phyloP scores from a whole-genome alignment of 2,329 filamentous ascomycete species.

The Exophiala spinifera region DNA sequence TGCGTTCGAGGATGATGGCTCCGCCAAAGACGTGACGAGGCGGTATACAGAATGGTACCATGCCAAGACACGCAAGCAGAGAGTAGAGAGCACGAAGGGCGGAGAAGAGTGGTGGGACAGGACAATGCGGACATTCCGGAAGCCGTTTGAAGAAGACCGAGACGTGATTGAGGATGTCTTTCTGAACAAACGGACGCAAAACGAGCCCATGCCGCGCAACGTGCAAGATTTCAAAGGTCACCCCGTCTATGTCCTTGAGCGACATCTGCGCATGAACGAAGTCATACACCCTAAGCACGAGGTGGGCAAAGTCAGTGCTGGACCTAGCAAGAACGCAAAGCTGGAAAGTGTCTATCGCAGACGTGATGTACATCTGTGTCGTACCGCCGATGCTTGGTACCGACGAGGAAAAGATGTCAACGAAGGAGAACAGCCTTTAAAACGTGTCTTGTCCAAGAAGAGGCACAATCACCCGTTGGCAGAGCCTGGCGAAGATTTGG shows the following conservation, averaged over 20 bases:
- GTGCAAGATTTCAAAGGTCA: slow-evolving; percentile 86
- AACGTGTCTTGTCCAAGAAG: slow-evolving; percentile 59
- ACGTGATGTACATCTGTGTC: slow-evolving; percentile 72
- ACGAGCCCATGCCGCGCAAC: slow-evolving; percentile 81
- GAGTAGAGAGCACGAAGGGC: slow-evolving; percentile 66
- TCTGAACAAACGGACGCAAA: slow-evolving; percentile 65
- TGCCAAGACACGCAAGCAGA: slow-evolving; percentile 76
- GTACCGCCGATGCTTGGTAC: slow-evolving; percentile 87
- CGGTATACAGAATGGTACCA: slow-evolving; percentile 87
- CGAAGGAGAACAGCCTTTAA: slow-evolving; percentile 74
- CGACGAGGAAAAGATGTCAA: slow-evolving; percentile 77
- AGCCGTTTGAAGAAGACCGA: slow-evolving; percentile 55
- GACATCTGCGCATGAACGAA: slow-evolving; percentile 80
- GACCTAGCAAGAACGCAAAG: slow-evolving; percentile 49
- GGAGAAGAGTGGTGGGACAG: slow-evolving; percentile 57
- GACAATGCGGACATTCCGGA: slow-evolving; percentile 42
- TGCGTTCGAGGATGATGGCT: slow-evolving; percentile 76
- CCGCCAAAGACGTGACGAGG: slow-evolving; percentile 78
- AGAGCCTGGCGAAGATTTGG: slow-evolving; percentile 34
- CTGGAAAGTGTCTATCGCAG: slow-evolving; percentile 81
- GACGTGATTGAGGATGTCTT: slow-evolving; percentile 83
- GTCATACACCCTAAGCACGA: slow-evolving; percentile 70
- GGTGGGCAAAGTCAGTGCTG: slow-evolving; percentile 73
- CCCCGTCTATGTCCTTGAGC: slow-evolving; percentile 76
- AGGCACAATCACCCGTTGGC: slow-evolving; percentile 29